Conservation (phyloP, 371 early-diverging fungal species). For the Mortierella sp. region DNA sequence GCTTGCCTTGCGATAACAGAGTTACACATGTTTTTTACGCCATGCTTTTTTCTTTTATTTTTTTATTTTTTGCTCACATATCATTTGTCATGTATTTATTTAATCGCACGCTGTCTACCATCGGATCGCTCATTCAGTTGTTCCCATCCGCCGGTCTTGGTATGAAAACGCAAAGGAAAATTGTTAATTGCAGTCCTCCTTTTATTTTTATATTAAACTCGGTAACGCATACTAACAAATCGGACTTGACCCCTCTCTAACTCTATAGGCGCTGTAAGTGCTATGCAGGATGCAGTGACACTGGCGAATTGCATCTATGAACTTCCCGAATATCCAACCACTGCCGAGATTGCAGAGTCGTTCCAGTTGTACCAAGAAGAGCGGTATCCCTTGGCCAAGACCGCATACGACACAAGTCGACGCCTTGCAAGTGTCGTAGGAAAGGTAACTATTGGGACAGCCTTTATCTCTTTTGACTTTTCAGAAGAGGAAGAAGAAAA, state of each 20-base stretch:
- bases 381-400: slow-evolving; percentile 35
- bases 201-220: neutral
- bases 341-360: slow-evolving; percentile 17
- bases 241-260: too few species aligned
- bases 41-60: neutral
- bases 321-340: slow-evolving; percentile 10
- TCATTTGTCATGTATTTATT: neutral
- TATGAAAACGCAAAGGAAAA: neutral
- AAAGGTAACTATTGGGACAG: slow-evolving; percentile 2
- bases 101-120: neutral
- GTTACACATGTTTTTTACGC: neutral
- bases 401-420: slow-evolving; percentile 28
- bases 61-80: neutral
- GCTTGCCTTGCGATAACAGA: too few species aligned
- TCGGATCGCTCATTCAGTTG: slow-evolving; percentile 18
- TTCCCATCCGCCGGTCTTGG: slow-evolving; percentile 38
- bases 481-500: neutral
- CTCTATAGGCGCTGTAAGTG: slow-evolving; percentile 40
- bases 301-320: slow-evolving; percentile 40
- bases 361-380: slow-evolving; percentile 33
- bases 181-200: too few species aligned
- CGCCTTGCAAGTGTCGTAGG: slow-evolving; percentile 17
- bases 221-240: neutral
- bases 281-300: slow-evolving; percentile 43
- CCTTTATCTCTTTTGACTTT: neutral